Conservation (phyloP, 169 alveolate species). For the Plasmodium vinckei region DNA sequence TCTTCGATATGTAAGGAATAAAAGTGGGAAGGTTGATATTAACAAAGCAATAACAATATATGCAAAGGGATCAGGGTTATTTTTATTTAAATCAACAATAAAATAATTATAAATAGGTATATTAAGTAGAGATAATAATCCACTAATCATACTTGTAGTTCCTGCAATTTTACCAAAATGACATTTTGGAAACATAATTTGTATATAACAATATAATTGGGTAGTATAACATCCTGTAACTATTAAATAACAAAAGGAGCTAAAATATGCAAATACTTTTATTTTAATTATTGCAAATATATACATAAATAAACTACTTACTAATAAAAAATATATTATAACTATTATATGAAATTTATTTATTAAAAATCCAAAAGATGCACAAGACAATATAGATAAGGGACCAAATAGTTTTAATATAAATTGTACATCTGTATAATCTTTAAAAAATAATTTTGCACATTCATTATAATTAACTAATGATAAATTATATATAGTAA, state of each 20-base stretch:
- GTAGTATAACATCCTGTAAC: slow-evolving; percentile 80
- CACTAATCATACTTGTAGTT: slow-evolving; percentile 78
- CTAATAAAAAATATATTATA: slow-evolving; percentile 54
- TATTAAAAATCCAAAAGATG: slow-evolving; percentile 46
- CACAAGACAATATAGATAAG: slow-evolving; percentile 54
- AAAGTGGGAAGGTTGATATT: slow-evolving; percentile 33
- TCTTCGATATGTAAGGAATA: slow-evolving; percentile 25
- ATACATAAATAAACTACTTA: slow-evolving; percentile 74
- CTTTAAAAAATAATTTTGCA: slow-evolving; percentile 65
- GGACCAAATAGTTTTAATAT: slow-evolving; percentile 60
- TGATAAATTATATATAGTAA: slow-evolving; percentile 63
- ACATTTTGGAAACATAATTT: slow-evolving; percentile 74
- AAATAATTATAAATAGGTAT: slow-evolving; percentile 74
- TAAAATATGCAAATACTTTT: slow-evolving; percentile 72
- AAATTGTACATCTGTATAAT: slow-evolving; percentile 53
- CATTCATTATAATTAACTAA: slow-evolving; percentile 73
- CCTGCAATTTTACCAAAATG: slow-evolving; percentile 83
- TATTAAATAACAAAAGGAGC: slow-evolving; percentile 74
- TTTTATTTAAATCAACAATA: slow-evolving; percentile 42
- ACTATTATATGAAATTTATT: slow-evolving; percentile 29
- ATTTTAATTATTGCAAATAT: slow-evolving; percentile 50
- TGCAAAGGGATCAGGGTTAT: slow-evolving; percentile 49
- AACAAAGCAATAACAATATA: slow-evolving; percentile 53
- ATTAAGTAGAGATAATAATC: slow-evolving; percentile 78
- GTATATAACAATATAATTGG: slow-evolving; percentile 79